Evolutionary conservation across 2,329 filamentous ascomycete genomes (phyloP).

Genomic region (Claviceps sp.): DNA sequence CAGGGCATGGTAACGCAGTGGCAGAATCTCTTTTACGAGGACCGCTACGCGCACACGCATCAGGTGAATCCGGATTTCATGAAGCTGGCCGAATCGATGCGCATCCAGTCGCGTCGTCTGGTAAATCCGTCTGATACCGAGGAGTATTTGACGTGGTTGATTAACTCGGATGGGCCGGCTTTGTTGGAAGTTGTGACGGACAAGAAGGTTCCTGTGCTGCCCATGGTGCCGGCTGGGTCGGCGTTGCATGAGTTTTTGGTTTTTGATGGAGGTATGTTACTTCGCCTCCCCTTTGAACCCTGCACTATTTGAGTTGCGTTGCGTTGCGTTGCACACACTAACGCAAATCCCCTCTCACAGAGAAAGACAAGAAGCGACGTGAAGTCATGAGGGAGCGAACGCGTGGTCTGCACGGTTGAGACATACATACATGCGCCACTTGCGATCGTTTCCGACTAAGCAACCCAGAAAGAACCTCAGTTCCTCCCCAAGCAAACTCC

Average conservation of each 20-base stretch:
- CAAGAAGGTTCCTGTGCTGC: slow-evolving; percentile 85
- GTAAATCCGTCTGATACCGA: slow-evolving; percentile 64
- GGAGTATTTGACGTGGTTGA: slow-evolving; percentile 74
- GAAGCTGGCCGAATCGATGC: slow-evolving; percentile 86
- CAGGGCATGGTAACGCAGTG: slow-evolving; percentile 98
- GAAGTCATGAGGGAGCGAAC: slow-evolving; percentile 54
- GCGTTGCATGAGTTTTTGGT: slow-evolving; percentile 80
- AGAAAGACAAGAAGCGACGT: slow-evolving; percentile 53
- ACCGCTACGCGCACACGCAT: slow-evolving; percentile 84
- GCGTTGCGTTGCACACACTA: not conserved
- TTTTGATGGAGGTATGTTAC: slow-evolving; percentile 19
- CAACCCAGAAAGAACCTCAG: too few species aligned
- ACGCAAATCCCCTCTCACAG: slow-evolving; percentile 22
- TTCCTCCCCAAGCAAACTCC: too few species aligned
- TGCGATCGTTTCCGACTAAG: not conserved
- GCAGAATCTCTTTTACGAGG: slow-evolving; percentile 96
- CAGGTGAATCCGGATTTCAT: slow-evolving; percentile 93
- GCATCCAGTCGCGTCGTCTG: slow-evolving; percentile 60
- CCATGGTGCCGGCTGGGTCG: slow-evolving; percentile 85
- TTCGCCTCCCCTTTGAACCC: too few species aligned
- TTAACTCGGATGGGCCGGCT: slow-evolving; percentile 80
- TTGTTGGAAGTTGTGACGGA: slow-evolving; percentile 87
- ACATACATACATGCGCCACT: not conserved
- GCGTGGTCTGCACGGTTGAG: slow-evolving; percentile 29
- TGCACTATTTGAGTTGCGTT: too few species aligned